phyloP scores from a whole-genome alignment of 345 rosid species.

The Eucalyptus regnans region DNA sequence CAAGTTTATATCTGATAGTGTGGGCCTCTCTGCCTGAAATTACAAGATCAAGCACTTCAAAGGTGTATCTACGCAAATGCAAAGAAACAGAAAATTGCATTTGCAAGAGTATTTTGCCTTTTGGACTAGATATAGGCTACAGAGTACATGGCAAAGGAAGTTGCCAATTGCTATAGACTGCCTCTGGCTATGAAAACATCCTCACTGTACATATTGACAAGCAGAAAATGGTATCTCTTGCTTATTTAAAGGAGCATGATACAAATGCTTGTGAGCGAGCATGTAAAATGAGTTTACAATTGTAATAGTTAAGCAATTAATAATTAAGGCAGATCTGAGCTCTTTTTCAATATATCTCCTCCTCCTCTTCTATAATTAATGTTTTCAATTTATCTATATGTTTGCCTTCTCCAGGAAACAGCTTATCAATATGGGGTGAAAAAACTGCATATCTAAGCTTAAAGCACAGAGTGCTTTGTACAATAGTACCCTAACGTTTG shows the following conservation, averaged over 20 bases:
- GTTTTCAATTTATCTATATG: not conserved
- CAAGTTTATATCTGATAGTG: constrained; percentile 79
- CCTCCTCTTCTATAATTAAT: not conserved
- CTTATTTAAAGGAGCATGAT: not conserved
- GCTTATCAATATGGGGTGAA: not conserved
- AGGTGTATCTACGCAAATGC: not conserved
- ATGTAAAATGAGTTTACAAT: not conserved
- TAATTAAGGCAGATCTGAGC: not conserved
- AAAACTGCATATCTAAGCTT: not conserved
- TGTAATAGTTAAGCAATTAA: not conserved
- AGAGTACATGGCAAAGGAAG: not conserved
- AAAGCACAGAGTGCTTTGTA: not conserved
- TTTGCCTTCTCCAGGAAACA: not conserved
- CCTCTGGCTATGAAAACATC: not conserved
- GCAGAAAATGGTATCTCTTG: not conserved
- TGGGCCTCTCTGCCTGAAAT: constrained; percentile 75
- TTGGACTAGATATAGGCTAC: not conserved
- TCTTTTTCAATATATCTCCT: not conserved
- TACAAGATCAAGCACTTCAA: not conserved
- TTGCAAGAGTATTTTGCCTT: not conserved
- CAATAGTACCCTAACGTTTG: not conserved
- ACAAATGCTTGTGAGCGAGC: not conserved
- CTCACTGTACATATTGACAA: not conserved
- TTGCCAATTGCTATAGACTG: not conserved
- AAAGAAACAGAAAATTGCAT: not conserved